phyloP scores from a whole-genome alignment of 257 asterid species.

The Fraxinus excelsior region DNA sequence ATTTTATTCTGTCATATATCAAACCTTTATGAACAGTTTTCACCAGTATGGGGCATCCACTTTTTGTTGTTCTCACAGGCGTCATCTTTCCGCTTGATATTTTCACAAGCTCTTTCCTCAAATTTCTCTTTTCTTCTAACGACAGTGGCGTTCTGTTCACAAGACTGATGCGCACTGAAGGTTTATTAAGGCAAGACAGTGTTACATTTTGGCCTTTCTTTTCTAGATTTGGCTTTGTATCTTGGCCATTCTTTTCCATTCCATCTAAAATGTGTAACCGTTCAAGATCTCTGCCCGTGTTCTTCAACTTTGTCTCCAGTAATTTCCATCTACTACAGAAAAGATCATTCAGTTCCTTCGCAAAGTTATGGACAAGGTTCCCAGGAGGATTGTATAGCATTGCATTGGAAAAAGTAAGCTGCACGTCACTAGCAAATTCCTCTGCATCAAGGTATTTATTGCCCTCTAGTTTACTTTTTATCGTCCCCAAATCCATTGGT shows the following conservation, averaged over 20 bases:
- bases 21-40: slow-evolving; percentile 47
- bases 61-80: slow-evolving; percentile 32
- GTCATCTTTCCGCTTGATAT: slow-evolving; percentile 37
- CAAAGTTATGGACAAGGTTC: slow-evolving; percentile 46
- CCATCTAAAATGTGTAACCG: slow-evolving; percentile 21
- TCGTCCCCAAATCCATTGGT: slow-evolving; percentile 93
- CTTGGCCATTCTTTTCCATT: slow-evolving; percentile 28
- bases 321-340: slow-evolving; percentile 62
- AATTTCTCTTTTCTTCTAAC: slow-evolving; percentile 42
- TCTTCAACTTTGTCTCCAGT: slow-evolving; percentile 48
- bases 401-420: slow-evolving; percentile 75
- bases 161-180: slow-evolving; percentile 24
- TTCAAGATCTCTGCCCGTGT: slow-evolving; percentile 24
- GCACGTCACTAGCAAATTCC: slow-evolving; percentile 75
- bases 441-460: slow-evolving; percentile 49
- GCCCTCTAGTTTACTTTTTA: slow-evolving; percentile 53
- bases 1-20: slow-evolving; percentile 23
- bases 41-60: slow-evolving; percentile 29
- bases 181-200: slow-evolving; percentile 21
- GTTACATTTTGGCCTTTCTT: slow-evolving; percentile 20
- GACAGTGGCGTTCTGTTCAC: slow-evolving; percentile 33
- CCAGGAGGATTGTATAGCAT: slow-evolving; percentile 68
- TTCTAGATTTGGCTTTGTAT: slow-evolving; percentile 21
- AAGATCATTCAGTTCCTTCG: slow-evolving; percentile 42
- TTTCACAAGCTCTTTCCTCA: slow-evolving; percentile 42